Evolutionary conservation across 2,329 filamentous ascomycete genomes (phyloP).

Genomic region (Ophiocordyceps camponoti-floridani): DNA sequence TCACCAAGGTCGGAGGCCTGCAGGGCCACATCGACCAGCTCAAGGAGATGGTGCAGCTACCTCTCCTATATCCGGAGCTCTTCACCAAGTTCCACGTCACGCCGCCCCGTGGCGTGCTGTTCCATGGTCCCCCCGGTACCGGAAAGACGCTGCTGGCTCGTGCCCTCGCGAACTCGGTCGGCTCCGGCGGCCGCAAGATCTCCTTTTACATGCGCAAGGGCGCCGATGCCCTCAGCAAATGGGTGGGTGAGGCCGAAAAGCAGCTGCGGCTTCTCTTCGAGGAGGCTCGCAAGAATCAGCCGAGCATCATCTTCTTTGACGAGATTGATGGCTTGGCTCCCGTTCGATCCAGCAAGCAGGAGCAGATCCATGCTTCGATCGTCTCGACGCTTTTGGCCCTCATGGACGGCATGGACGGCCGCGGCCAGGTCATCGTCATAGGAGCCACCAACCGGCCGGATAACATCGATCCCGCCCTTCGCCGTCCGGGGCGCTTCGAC

Average conservation of each 20-base stretch:
- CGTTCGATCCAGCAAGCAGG: conserved; percentile 92
- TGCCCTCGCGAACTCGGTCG: conserved; percentile 80
- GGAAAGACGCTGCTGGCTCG: conserved; percentile 95
- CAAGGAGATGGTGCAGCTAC: conserved; percentile 96
- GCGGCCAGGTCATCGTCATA: conserved; percentile 94
- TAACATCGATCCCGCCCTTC: conserved; percentile 88
- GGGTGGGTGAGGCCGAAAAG: conserved; percentile 95
- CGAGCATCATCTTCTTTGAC: conserved; percentile 98
- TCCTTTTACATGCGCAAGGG: conserved; percentile 99
- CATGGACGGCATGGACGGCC: conserved; percentile 98
- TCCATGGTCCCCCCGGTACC: conserved; percentile 92
- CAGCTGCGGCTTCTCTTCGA: conserved; percentile 88
- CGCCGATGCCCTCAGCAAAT: conserved; percentile 92
- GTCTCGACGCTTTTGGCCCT: conserved; percentile 84
- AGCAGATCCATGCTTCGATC: conserved; percentile 96
- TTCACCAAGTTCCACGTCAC: conserved; percentile 86
- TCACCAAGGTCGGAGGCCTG: conserved; percentile 83
- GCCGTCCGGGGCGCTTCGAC: conserved; percentile 86
- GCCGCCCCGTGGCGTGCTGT: conserved; percentile 83
- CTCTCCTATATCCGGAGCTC: conserved; percentile 84
- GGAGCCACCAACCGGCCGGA: conserved; percentile 96
- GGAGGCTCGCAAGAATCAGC: conserved; percentile 86
- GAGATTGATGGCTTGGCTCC: conserved; percentile 95
- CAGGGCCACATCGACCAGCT: conserved; percentile 90
- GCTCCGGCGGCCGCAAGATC: conserved; percentile 78